Evolutionary conservation across 768 basidiomycete genomes (phyloP).

Genomic region (Termitomyces heimii): DNA sequence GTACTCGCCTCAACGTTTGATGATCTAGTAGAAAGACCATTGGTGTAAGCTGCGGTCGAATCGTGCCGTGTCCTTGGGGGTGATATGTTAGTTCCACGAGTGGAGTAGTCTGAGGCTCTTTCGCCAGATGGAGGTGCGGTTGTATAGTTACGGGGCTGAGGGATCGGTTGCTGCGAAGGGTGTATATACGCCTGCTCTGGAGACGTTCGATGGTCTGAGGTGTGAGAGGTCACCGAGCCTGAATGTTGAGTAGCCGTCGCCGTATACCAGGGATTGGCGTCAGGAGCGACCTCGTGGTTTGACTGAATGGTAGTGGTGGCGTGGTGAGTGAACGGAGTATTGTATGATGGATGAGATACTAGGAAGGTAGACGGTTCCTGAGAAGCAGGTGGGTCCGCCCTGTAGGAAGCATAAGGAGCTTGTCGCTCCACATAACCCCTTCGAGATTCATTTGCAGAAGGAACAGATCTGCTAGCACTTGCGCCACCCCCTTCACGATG

Average conservation of each 20-base stretch:
- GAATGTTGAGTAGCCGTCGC: neutral
- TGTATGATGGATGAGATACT: slow-evolving; percentile 1
- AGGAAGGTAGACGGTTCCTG: neutral
- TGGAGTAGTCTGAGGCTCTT: neutral
- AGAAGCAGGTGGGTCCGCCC: neutral
- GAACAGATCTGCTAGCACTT: neutral
- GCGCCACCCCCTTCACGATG: slow-evolving; percentile 3
- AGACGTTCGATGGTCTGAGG: neutral
- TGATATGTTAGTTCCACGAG: neutral
- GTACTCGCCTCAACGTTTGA: neutral
- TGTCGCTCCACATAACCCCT: neutral
- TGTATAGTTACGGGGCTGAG: neutral
- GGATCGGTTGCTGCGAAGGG: neutral
- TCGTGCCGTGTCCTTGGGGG: slow-evolving; percentile 1
- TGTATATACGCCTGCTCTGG: slow-evolving; percentile 1
- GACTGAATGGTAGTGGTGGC: neutral
- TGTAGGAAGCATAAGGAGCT: neutral
- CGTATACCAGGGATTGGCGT: neutral
- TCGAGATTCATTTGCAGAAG: neutral
- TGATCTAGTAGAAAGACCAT: neutral
- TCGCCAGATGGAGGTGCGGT: neutral
- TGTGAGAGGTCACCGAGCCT: neutral
- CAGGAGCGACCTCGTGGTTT: neutral
- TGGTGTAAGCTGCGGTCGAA: neutral
- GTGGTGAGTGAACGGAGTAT: neutral